Percentiles rank a stretch among this genome's conserved stretches.
These are phyloP conservation scores for Colletotrichum tanaceti DNA, from an alignment of 2,329 filamentous ascomycete species.

Conservation along the genomic window DNA sequence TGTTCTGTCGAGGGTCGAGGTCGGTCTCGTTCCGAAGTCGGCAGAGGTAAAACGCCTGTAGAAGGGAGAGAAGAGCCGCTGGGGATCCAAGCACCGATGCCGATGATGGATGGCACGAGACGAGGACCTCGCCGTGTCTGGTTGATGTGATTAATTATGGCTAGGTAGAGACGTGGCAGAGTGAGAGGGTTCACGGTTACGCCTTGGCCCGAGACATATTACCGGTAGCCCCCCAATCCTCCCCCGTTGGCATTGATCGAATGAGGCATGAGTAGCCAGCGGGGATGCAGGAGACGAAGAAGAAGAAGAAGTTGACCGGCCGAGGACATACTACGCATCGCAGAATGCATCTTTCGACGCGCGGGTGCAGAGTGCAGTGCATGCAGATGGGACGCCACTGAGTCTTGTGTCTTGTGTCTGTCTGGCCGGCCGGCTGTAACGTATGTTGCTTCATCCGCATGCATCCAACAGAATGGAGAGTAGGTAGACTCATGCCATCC, in stretches of 20 bases:
- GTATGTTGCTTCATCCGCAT: conserved; percentile 15
- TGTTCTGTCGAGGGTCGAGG: no score
- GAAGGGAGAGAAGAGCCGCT: not conserved
- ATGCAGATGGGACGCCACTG: not conserved
- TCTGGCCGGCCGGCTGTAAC: not conserved
- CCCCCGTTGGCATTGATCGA: not conserved
- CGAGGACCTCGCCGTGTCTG: not conserved
- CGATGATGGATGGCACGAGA: conserved; percentile 12
- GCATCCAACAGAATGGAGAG: conserved; percentile 12
- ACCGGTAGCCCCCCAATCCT: no score
- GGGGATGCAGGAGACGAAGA: not conserved
- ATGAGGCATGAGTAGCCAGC: not conserved
- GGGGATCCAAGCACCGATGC: conserved; percentile 3
- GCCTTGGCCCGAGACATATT: conserved; percentile 3
- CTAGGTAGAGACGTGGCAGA: not conserved
- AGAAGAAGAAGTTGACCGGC: not conserved
- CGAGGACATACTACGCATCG: not conserved
- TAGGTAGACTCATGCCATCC: conserved; percentile 1
- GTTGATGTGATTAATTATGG: not conserved
- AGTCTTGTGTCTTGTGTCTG: no score
- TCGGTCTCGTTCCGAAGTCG: no score
- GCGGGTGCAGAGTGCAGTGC: not conserved
- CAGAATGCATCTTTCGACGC: not conserved
- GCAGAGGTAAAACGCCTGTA: not conserved
- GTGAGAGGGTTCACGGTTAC: not conserved